A percentile compares a stretch with the other conserved stretches of the same genome.
phyloP scores from a whole-genome alignment of 768 basidiomycete genomes.

The Kwoniella mangroviensis region DNA sequence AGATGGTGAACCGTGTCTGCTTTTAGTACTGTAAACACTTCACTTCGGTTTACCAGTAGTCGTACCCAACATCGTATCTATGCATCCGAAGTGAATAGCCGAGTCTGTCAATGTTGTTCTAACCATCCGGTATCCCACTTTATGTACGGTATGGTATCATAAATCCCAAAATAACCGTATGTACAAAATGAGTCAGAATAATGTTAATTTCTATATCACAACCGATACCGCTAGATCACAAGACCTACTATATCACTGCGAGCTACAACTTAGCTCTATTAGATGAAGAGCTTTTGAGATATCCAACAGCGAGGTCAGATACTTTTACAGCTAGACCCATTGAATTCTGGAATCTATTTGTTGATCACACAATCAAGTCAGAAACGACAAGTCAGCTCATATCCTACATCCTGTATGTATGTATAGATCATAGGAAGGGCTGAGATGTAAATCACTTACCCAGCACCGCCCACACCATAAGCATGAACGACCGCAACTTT shows the following conservation, averaged over 20 bases:
- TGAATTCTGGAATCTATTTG: constrained; percentile 40
- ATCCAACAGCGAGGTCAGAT: constrained; percentile 28
- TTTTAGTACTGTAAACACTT: too few relatives aligned
- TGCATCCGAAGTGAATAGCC: too few relatives aligned
- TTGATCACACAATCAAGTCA: background rate
- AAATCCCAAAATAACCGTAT: too few relatives aligned
- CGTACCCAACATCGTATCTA: too few relatives aligned
- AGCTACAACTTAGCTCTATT: constrained; percentile 6
- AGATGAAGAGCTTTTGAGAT: background rate
- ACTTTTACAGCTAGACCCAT: constrained; percentile 50
- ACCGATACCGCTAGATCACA: too few relatives aligned
- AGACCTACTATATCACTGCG: background rate
- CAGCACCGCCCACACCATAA: constrained; percentile 63
- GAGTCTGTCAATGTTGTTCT: too few relatives aligned
- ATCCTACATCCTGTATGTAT: too few relatives aligned
- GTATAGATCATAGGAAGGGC: too few relatives aligned
- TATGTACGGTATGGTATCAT: too few relatives aligned
- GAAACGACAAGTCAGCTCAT: background rate
- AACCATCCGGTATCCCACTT: too few relatives aligned
- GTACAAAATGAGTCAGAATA: background rate
- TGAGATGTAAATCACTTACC: constrained; percentile 32
- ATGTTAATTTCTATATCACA: background rate
- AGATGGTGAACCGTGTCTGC: too few relatives aligned
- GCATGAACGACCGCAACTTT: constrained; percentile 63
- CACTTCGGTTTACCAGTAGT: too few relatives aligned